A percentile compares a stretch with the other conserved stretches of the same genome.
Evolutionary conservation across 2,329 filamentous ascomycete genomes (phyloP).

Genomic region (Zymoseptoria passerinii): DNA sequence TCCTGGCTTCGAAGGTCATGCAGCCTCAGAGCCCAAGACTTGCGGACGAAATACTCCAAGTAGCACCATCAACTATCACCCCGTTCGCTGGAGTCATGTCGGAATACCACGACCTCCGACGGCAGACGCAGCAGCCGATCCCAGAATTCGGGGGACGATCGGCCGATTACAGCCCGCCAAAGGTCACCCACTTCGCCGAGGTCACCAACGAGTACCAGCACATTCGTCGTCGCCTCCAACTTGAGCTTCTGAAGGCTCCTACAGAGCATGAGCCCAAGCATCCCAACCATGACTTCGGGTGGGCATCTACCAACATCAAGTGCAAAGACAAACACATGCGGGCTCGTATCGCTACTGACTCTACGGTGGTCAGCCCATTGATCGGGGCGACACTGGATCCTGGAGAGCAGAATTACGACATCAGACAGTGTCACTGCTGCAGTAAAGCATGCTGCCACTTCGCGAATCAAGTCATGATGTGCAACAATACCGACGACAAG

Average conservation of each 20-base stretch:
- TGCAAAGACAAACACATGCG: constrained; percentile 6
- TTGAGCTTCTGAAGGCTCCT: constrained; percentile 6
- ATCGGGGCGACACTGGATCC: background rate
- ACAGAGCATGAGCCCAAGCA: constrained; percentile 4
- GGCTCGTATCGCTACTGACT: background rate
- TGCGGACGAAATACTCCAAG: background rate
- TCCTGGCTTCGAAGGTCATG: background rate
- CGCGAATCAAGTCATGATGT: background rate
- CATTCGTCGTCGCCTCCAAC: constrained; percentile 6
- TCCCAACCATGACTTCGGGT: constrained; percentile 9
- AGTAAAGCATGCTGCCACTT: background rate
- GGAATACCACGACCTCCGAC: background rate
- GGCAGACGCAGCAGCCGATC: background rate
- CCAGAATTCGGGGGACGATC: background rate
- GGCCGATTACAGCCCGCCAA: background rate
- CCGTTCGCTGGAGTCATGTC: background rate
- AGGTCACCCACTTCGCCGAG: background rate
- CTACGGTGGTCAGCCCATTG: background rate
- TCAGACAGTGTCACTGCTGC: background rate
- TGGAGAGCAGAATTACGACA: background rate
- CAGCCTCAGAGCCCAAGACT: background rate
- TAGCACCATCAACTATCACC: background rate
- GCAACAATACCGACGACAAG: background rate
- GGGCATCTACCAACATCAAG: constrained; percentile 11
- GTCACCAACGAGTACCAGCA: constrained; percentile 1